phyloP scores from a whole-genome alignment of 305 asterid genomes.

The Solanum aculeatissimum region DNA sequence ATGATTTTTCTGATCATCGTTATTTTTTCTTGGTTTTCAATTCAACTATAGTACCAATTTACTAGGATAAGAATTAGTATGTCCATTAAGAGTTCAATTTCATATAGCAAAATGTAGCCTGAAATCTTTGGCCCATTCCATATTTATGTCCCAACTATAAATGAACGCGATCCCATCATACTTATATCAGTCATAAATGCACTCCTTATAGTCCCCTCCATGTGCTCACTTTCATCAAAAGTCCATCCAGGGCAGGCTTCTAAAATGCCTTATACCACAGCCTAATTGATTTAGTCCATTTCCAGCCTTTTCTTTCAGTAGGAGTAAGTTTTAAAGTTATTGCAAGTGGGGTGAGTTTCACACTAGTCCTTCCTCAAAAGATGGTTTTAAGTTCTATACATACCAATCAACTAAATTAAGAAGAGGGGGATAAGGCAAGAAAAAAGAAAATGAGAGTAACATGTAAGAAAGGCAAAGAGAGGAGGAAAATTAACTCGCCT shows the following conservation, averaged over 20 bases:
- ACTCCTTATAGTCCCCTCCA: background rate
- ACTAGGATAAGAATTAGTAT: background rate
- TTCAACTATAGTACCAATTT: background rate
- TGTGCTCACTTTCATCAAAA: background rate
- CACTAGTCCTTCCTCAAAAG: background rate
- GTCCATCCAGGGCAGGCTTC: background rate
- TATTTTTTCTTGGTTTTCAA: background rate
- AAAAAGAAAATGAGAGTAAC: background rate
- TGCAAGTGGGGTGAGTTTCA: background rate
- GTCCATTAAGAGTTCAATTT: background rate
- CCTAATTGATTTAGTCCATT: background rate
- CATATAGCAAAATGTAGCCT: background rate
- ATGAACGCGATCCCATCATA: background rate
- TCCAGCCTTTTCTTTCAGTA: background rate
- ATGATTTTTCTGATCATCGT: background rate
- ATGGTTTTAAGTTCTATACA: background rate
- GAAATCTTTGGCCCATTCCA: background rate
- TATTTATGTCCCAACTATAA: background rate
- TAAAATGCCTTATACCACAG: background rate
- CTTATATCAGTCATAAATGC: background rate
- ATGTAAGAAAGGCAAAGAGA: background rate
- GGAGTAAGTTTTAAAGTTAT: background rate
- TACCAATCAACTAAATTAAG: background rate
- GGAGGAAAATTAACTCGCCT: constrained; percentile 29
- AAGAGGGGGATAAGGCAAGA: background rate